A percentile compares a stretch with the other conserved stretches of the same genome.
Conservation (phyloP, 139 green algal species). For the Micromonas pusilla region DNA sequence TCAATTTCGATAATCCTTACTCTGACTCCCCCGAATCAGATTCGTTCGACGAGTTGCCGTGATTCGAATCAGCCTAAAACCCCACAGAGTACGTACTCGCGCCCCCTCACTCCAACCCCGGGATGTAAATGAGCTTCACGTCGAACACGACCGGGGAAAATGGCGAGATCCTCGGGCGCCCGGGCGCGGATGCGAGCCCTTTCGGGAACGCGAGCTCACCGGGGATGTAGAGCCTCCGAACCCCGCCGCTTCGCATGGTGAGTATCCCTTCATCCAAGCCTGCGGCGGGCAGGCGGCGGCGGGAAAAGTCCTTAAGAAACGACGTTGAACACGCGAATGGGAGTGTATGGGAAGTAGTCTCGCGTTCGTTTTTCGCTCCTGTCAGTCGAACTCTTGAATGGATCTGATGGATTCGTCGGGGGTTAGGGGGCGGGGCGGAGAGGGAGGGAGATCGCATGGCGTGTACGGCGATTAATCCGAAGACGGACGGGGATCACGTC, state of each 20-base stretch:
- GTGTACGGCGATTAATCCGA: too few species aligned
- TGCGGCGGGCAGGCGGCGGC: too few species aligned
- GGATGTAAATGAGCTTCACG: conserved; percentile 83
- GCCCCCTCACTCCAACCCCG: conserved; percentile 52
- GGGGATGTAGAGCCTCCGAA: conserved; percentile 87
- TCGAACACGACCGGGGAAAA: conserved; percentile 81
- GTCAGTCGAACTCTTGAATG: too few species aligned
- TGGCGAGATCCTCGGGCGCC: conserved; percentile 25
- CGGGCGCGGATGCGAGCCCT: conserved; percentile 49
- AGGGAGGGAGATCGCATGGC: too few species aligned
- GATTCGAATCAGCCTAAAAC: not conserved
- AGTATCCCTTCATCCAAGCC: conserved; percentile 86
- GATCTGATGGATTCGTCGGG: too few species aligned
- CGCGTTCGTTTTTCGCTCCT: too few species aligned
- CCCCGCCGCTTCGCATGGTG: conserved; percentile 75
- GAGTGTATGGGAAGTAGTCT: too few species aligned
- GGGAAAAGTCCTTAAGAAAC: too few species aligned
- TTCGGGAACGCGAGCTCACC: conserved; percentile 87
- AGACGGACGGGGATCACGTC: too few species aligned
- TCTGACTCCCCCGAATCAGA: not conserved
- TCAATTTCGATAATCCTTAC: not conserved
- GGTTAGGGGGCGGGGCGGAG: too few species aligned
- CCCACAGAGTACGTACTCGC: not conserved
- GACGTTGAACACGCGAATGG: too few species aligned
- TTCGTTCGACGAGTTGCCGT: not conserved